Evolutionary conservation across 192 early-diverging fungal genomes (phyloP).

Genomic region (Chytriomyces sp.): DNA sequence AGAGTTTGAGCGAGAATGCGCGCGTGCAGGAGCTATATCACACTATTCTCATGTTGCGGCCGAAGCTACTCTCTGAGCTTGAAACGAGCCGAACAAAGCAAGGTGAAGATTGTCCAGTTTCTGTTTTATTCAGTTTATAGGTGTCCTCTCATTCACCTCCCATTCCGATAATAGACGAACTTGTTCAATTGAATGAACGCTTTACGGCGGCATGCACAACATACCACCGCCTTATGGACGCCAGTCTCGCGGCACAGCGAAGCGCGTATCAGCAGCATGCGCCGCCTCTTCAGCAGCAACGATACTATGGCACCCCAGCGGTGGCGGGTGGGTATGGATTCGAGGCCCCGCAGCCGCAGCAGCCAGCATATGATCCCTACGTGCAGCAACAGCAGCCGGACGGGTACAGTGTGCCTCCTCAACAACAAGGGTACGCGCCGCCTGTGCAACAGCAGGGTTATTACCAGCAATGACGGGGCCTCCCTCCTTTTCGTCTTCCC

Average conservation of each 20-base stretch:
- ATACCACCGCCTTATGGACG: conserved; percentile 75
- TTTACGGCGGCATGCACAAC: conserved; percentile 69
- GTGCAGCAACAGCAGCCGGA: conserved; percentile 25
- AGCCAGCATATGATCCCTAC: too few species aligned
- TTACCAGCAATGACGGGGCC: conserved; percentile 13
- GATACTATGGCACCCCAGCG: neutral
- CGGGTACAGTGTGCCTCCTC: conserved; percentile 4
- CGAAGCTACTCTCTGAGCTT: conserved; percentile 83
- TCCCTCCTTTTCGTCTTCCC: too few species aligned
- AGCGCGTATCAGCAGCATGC: conserved; percentile 19
- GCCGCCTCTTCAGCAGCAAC: neutral
- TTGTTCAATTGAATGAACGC: conserved; percentile 71
- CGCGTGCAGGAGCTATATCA: conserved; percentile 79
- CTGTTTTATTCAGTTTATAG: too few species aligned
- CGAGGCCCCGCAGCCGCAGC: too few species aligned
- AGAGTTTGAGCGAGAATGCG: conserved; percentile 89
- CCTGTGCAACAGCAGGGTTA: conserved; percentile 1
- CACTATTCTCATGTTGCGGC: conserved; percentile 76
- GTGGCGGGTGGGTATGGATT: neutral
- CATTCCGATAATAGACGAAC: too few species aligned
- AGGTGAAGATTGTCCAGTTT: too few species aligned
- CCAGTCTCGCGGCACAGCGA: conserved; percentile 60
- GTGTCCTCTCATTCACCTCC: too few species aligned
- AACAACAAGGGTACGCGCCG: conserved; percentile 15
- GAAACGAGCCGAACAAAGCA: conserved; percentile 83